Conservation (phyloP, 208 protist genomes). For the Phytomonas sp. region DNA sequence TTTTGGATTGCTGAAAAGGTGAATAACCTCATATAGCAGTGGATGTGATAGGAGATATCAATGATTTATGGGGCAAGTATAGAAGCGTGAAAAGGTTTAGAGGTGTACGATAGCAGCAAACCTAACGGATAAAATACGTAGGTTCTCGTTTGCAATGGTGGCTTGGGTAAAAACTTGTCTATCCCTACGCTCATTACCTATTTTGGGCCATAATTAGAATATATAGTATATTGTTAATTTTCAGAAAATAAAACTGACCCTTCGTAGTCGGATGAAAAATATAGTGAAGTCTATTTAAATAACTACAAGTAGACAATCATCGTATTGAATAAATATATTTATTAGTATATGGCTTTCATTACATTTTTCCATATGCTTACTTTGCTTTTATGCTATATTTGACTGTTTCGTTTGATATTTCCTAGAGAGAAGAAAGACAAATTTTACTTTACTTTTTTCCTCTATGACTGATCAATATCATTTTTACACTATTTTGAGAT, state of each 20-base stretch:
- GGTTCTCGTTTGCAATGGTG: neutral
- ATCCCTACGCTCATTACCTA: neutral
- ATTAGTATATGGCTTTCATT: neutral
- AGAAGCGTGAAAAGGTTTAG: neutral
- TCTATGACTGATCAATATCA: neutral
- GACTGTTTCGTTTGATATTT: neutral
- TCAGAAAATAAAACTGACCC: neutral
- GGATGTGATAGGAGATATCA: neutral
- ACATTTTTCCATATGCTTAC: neutral
- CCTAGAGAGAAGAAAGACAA: neutral
- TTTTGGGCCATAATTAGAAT: neutral
- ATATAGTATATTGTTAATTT: neutral
- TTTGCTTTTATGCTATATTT: neutral
- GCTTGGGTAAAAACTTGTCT: neutral
- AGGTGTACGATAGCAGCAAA: neutral
- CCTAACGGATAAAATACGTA: neutral
- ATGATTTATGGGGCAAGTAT: neutral
- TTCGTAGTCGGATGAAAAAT: neutral
- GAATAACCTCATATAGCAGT: neutral
- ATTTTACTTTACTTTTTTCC: neutral
- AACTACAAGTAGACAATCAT: neutral
- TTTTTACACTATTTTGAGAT: neutral
- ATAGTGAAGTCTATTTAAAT: neutral
- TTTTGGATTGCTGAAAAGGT: neutral
- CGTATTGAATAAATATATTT: neutral